These are phyloP conservation scores for Hortiboletus rubellus DNA, from an alignment of 1,284 basidiomycete genomes.

Conservation along the genomic window DNA sequence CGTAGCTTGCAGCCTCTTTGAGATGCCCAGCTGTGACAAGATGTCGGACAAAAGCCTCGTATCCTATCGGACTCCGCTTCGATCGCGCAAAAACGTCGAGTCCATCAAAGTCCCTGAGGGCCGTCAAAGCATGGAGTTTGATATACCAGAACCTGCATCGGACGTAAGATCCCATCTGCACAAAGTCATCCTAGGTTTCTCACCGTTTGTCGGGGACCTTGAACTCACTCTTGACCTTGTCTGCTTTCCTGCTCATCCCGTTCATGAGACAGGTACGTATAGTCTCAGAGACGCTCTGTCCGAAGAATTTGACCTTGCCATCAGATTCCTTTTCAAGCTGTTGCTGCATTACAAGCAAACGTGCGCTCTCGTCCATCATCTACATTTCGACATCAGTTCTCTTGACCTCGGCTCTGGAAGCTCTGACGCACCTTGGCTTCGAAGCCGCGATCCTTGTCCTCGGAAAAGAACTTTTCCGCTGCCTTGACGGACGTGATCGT, in stretches of 20 bases:
- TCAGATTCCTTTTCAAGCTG: slow-evolving; percentile 86
- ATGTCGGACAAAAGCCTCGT: slow-evolving; percentile 88
- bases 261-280: slow-evolving; percentile 75
- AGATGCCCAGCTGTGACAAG: slow-evolving; percentile 69
- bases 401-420: background rate
- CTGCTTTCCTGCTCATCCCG: slow-evolving; percentile 81
- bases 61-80: slow-evolving; percentile 92
- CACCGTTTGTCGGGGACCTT: slow-evolving; percentile 90
- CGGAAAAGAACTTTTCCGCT: slow-evolving; percentile 90
- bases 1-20: slow-evolving; percentile 74
- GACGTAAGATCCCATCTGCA: slow-evolving; percentile 2
- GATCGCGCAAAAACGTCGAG: slow-evolving; percentile 83
- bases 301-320: slow-evolving; percentile 74
- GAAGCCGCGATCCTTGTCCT: slow-evolving; percentile 88
- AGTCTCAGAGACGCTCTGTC: slow-evolving; percentile 81
- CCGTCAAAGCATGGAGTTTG: slow-evolving; percentile 80
- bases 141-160: slow-evolving; percentile 87
- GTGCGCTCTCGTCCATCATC: slow-evolving; percentile 88
- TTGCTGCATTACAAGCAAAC: slow-evolving; percentile 79
- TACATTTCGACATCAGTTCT: slow-evolving; percentile 34
- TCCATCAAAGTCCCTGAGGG: slow-evolving; percentile 79
- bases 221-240: slow-evolving; percentile 83
- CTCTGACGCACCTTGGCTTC: slow-evolving; percentile 75
- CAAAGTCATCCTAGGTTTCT: no score
- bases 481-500: slow-evolving; percentile 73